Evolutionary conservation across 495 filamentous ascomycete species (phyloP).

Genomic region (Aspergillus mulundensis): DNA sequence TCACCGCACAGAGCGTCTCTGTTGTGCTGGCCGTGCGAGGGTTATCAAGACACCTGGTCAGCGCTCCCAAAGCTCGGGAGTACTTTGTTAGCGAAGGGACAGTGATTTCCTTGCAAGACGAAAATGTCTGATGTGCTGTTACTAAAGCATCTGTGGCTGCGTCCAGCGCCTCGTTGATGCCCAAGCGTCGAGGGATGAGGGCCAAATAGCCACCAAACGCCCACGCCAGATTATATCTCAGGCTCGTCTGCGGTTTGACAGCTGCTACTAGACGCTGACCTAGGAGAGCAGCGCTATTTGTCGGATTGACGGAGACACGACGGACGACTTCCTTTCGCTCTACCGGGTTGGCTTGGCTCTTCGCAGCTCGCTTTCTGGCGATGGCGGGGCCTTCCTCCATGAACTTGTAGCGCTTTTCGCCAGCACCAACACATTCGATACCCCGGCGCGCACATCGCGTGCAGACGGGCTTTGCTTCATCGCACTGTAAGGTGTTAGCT

Average conservation of each 20-base stretch:
- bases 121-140: constrained; percentile 29
- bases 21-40: constrained; percentile 30
- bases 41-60: constrained; percentile 37
- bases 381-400: constrained; percentile 25
- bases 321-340: background rate
- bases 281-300: constrained; percentile 22
- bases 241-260: constrained; percentile 31
- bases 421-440: constrained; percentile 43
- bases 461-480: constrained; percentile 39
- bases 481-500: constrained; percentile 25
- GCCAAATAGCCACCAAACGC: constrained; percentile 37
- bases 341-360: background rate
- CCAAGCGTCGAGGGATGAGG: constrained; percentile 36
- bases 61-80: constrained; percentile 29
- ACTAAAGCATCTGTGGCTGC: constrained; percentile 34
- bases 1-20: constrained; percentile 43
- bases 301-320: constrained; percentile 5
- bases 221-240: constrained; percentile 42
- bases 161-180: constrained; percentile 41
- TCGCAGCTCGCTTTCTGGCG: constrained; percentile 6
- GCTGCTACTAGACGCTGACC: constrained; percentile 24
- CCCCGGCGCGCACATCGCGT: constrained; percentile 44
- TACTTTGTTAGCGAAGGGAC: constrained; percentile 32
- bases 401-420: constrained; percentile 47
- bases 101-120: constrained; percentile 12